Evolutionary conservation across 495 filamentous ascomycete genomes (phyloP).

Genomic region (Friedmanniomyces simplex): DNA sequence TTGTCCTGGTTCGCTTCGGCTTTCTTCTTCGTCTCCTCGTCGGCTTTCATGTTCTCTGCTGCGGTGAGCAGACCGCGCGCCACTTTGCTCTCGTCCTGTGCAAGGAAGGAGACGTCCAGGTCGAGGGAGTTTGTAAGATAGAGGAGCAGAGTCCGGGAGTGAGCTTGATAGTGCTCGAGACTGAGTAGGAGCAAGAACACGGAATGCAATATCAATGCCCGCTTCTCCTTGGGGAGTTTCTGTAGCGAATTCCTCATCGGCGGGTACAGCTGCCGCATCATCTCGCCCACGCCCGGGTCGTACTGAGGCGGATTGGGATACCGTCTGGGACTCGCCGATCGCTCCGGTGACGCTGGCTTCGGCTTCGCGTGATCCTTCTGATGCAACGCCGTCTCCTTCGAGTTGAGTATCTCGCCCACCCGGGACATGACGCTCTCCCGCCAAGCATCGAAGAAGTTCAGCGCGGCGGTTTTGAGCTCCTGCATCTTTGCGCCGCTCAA

Average conservation of each 20-base stretch:
- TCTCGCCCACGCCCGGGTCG: constrained; percentile 20
- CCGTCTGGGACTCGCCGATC: constrained; percentile 2
- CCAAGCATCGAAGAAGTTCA: constrained; percentile 57
- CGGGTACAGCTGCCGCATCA: constrained; percentile 27
- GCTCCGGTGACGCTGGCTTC: background rate
- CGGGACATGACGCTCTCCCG: constrained; percentile 48
- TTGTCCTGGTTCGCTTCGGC: no score
- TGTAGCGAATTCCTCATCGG: constrained; percentile 23
- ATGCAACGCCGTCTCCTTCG: constrained; percentile 34
- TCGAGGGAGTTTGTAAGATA: constrained; percentile 27
- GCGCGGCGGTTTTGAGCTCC: constrained; percentile 33
- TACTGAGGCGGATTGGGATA: constrained; percentile 18
- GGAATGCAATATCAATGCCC: constrained; percentile 30
- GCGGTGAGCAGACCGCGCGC: constrained; percentile 63
- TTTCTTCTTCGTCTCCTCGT: constrained; percentile 56
- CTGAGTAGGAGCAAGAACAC: constrained; percentile 30
- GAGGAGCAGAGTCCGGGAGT: constrained; percentile 32
- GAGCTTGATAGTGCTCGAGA: constrained; percentile 31
- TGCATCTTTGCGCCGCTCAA: constrained; percentile 24
- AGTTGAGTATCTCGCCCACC: constrained; percentile 56
- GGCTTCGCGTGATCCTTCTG: constrained; percentile 20
- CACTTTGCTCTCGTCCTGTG: constrained; percentile 36
- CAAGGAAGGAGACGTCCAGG: constrained; percentile 24
- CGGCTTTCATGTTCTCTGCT: constrained; percentile 57
- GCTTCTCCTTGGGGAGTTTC: constrained; percentile 24